Base-by-base conservation (phyloP, 2,329 filamentous ascomycete species). In the Blastomyces percursus region DNA sequence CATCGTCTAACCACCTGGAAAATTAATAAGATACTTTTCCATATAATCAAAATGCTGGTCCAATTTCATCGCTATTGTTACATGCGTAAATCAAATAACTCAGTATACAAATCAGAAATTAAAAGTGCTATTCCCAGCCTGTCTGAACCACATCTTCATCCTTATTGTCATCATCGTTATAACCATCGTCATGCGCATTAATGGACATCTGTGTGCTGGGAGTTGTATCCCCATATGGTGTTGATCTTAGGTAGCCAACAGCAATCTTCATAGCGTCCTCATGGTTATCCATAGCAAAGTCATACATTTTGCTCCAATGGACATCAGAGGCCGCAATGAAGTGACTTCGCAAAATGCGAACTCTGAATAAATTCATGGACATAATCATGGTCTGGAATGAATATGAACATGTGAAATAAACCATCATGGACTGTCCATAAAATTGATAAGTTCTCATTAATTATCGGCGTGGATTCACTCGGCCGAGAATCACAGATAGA, bases 201-300 rank as follows among this genome's bases (percentile, higher is more conserved):
- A 51, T 48, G 12, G 44, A 44, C 32, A 60, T 50, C 4, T 48
- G 2, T 12, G 21, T 58, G 30, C 60, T 62, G 7, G 58, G 51
- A 16, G 60, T 58, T 16, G 60, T 62, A 38, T 46, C 50, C 19
- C 52, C 60, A 50, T 58, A 35, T 8, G 52, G 27, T 16, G 14
- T 62, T 11, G 60, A 35, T 44, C 24, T 56, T 38, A 62, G 32
- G 38, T 52, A 62, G 12, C 40, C 11, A 32, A 62, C 0, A 27
- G 58, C 42, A 46, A 58, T 12, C 24, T 58, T 62, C 60, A 62
- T 62, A 1, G 35, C 24, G 16, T 58, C 21, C 32, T 62, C 52
- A 27, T 62, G 40, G 32, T 62, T 32, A 5, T 46, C 51, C 12
- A 56, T 52, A 2, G 38, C 21, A 50, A 46, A 58, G 16, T 58